Evolutionary conservation across 345 rosid species (phyloP).

Genomic region (Reutealis trisperma): DNA sequence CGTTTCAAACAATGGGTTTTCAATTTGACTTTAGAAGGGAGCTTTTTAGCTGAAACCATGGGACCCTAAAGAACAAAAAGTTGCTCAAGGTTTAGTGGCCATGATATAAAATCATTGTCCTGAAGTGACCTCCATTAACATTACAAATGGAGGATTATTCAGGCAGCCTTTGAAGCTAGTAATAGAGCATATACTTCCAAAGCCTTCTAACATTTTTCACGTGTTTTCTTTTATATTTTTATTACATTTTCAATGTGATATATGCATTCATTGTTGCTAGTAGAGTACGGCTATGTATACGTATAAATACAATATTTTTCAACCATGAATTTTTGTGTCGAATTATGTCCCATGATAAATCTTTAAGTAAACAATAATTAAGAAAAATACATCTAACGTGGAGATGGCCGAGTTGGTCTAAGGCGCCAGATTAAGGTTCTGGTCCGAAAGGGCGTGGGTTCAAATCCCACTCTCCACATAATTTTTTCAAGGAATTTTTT

Average conservation of each 20-base stretch:
- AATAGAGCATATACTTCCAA: too few relatives aligned
- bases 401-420: slow-evolving; percentile 92
- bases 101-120: slow-evolving; percentile 16
- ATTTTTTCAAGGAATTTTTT: too few relatives aligned
- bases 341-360: too few relatives aligned
- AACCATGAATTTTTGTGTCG: too few relatives aligned
- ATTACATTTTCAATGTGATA: too few relatives aligned
- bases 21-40: background rate
- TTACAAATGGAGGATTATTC: background rate
- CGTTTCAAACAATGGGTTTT: background rate
- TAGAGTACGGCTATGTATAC: too few relatives aligned
- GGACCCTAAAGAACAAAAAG: background rate
- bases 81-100: slow-evolving; percentile 18
- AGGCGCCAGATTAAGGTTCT: slow-evolving; percentile 99
- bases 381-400: background rate
- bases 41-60: background rate
- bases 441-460: slow-evolving; percentile 99
- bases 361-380: too few relatives aligned
- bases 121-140: slow-evolving; percentile 4
- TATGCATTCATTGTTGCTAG: too few relatives aligned
- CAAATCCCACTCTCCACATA: slow-evolving; percentile 97
- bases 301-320: too few relatives aligned
- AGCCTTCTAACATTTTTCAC: background rate
- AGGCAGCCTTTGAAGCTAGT: too few relatives aligned
- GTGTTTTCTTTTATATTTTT: too few relatives aligned